Evolutionary conservation across 371 early-diverging fungal species (phyloP).

Genomic region (Zychaea mexicana): DNA sequence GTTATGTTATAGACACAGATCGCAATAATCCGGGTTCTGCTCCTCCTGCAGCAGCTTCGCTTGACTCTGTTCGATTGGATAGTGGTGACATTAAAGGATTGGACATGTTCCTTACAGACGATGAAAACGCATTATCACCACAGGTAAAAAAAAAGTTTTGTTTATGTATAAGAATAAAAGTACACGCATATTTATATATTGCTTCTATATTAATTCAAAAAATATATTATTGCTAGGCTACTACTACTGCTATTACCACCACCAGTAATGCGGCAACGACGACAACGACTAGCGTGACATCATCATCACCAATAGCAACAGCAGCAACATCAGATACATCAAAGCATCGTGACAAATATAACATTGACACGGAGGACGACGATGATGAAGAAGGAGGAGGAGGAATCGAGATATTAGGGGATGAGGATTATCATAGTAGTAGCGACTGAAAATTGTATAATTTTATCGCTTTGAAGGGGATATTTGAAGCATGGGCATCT

Average conservation of each 20-base stretch:
- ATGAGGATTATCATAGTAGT: conserved; percentile 43
- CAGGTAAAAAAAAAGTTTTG: not conserved
- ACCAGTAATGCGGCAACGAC: no score
- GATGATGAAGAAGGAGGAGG: conserved; percentile 7
- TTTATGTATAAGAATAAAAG: not conserved
- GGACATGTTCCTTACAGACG: not conserved
- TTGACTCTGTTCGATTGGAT: conserved; percentile 1
- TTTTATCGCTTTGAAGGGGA: conserved; percentile 24
- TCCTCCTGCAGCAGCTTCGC: not conserved
- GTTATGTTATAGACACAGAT: not conserved
- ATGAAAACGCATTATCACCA: not conserved
- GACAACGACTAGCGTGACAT: no score
- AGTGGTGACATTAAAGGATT: not conserved
- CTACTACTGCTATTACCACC: no score
- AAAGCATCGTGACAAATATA: not conserved
- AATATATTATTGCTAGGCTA: no score
- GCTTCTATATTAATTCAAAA: no score
- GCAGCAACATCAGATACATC: not conserved
- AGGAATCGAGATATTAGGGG: conserved; percentile 36
- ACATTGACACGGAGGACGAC: not conserved
- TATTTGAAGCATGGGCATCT: conserved; percentile 25
- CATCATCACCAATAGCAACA: no score
- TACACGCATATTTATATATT: no score
- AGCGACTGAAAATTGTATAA: conserved; percentile 12
- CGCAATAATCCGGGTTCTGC: not conserved